Conservation (phyloP, 306 rosid species). For the Ochetophila trinervis region DNA sequence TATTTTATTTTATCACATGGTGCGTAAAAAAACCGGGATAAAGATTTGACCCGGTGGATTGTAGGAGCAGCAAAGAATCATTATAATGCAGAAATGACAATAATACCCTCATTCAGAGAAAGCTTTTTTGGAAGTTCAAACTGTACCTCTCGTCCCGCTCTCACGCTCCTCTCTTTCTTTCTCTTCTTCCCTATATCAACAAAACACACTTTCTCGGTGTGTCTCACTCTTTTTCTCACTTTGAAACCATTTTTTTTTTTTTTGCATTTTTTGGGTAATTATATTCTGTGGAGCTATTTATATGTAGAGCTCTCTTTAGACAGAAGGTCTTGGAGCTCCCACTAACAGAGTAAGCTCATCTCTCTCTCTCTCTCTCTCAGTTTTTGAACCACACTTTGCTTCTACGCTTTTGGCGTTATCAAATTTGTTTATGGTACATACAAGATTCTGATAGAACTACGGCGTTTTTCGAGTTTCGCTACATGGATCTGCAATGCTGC, state of each 20-base stretch:
- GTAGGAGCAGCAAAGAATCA: not conserved
- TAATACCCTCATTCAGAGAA: not conserved
- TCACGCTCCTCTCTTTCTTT: constrained; percentile 28
- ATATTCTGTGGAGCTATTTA: too few species aligned
- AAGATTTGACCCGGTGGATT: not conserved
- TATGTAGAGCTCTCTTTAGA: constrained; percentile 20
- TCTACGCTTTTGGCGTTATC: not conserved
- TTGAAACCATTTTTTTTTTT: not conserved
- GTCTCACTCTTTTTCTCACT: not conserved
- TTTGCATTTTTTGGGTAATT: not conserved
- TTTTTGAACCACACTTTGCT: not conserved
- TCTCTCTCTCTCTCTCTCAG: not conserved
- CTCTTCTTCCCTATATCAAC: constrained; percentile 35
- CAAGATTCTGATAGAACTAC: constrained; percentile 5
- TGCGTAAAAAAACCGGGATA: not conserved
- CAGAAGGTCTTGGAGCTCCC: constrained; percentile 41
- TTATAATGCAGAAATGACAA: not conserved
- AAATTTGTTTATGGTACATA: constrained; percentile 5
- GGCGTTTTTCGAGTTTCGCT: constrained; percentile 22
- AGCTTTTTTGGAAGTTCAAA: constrained; percentile 55
- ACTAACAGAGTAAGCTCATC: constrained; percentile 35
- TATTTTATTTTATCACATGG: too few species aligned
- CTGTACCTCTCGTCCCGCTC: constrained; percentile 60
- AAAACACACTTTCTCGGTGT: not conserved
- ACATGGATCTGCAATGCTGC: constrained; percentile 32